A percentile compares a stretch with the other conserved stretches of the same genome.
These are phyloP conservation scores for Aphanoascus verrucosus DNA, from an alignment of 2,329 filamentous ascomycete species.

Conservation along the genomic window DNA sequence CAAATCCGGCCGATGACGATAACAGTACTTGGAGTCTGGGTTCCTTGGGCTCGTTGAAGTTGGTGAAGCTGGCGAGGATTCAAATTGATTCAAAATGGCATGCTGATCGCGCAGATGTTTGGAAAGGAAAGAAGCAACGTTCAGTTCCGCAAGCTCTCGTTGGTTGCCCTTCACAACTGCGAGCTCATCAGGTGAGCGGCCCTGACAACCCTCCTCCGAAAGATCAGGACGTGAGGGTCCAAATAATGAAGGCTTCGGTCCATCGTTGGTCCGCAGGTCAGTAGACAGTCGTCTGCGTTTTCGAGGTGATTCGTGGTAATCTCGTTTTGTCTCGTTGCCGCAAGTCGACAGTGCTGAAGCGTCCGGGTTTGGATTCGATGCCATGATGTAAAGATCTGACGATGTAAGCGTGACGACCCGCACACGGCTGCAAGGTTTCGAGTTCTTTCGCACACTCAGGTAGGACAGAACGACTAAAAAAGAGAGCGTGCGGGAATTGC, in stretches of 20 bases:
- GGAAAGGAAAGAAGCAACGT: slow-evolving; percentile 71
- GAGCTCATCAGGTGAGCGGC: not conserved
- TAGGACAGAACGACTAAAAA: not conserved
- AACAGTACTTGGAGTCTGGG: slow-evolving; percentile 84
- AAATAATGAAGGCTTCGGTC: not conserved
- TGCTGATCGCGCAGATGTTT: slow-evolving; percentile 79
- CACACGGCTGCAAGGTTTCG: not conserved
- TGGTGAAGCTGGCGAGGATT: slow-evolving; percentile 8
- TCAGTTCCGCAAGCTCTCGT: slow-evolving; percentile 46
- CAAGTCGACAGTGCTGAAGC: not conserved
- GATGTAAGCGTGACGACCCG: not conserved
- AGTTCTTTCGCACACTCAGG: not conserved
- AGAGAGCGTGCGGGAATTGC: not conserved
- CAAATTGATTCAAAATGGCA: slow-evolving; percentile 43
- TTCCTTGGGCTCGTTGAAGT: slow-evolving; percentile 28
- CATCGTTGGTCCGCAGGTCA: not conserved
- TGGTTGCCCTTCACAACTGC: not conserved
- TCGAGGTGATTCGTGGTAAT: slow-evolving; percentile 13
- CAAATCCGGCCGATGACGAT: slow-evolving; percentile 84
- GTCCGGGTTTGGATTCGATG: not conserved
- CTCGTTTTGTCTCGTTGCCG: not conserved
- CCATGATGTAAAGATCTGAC: not conserved
- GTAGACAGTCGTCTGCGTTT: slow-evolving; percentile 16
- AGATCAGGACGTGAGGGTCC: not conserved
- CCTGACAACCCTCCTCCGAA: not conserved